These are phyloP conservation scores for Neonectria neomacrospora DNA, from an alignment of 2,329 filamentous ascomycete genomes.

Conservation along the genomic window DNA sequence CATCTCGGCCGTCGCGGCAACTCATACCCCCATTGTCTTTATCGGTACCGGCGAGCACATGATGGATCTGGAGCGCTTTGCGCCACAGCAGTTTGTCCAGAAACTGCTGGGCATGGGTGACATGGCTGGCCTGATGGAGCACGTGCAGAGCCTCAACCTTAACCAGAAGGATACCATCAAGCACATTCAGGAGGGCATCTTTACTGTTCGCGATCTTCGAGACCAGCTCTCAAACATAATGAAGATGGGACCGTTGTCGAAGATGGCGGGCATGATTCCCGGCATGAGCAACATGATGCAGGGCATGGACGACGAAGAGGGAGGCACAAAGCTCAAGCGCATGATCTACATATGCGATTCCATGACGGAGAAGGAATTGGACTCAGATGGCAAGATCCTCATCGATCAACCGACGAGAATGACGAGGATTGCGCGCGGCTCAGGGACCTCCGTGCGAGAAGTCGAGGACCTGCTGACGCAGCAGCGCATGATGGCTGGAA, in stretches of 20 bases:
- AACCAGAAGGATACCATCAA: conserved; percentile 99
- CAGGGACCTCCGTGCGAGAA: conserved; percentile 89
- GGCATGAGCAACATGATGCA: conserved; percentile 94
- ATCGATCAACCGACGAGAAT: conserved; percentile 92
- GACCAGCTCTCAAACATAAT: conserved; percentile 98
- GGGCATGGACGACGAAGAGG: conserved; percentile 96
- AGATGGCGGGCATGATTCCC: conserved; percentile 99
- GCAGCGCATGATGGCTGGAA: conserved; percentile 97
- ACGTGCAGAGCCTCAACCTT: conserved; percentile 93
- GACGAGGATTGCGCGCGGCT: conserved; percentile 89
- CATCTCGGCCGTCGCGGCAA: conserved; percentile 96
- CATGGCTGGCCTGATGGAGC: conserved; percentile 93
- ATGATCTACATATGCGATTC: conserved; percentile 99
- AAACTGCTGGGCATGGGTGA: conserved; percentile 98
- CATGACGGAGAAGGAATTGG: conserved; percentile 96
- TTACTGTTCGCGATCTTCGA: conserved; percentile 91
- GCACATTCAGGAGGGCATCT: conserved; percentile 96
- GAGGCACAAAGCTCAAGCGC: conserved; percentile 89
- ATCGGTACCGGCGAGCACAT: conserved; percentile 98
- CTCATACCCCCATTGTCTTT: conserved; percentile 96
- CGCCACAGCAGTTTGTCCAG: conserved; percentile 90
- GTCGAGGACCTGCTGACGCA: conserved; percentile 98
- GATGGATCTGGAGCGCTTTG: conserved; percentile 92
- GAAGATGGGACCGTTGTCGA: conserved; percentile 98
- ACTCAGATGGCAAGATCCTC: conserved; percentile 94